These are phyloP conservation scores for Dictyostelium capitatum DNA, from an alignment of 78 protist species.

Conservation along the genomic window DNA sequence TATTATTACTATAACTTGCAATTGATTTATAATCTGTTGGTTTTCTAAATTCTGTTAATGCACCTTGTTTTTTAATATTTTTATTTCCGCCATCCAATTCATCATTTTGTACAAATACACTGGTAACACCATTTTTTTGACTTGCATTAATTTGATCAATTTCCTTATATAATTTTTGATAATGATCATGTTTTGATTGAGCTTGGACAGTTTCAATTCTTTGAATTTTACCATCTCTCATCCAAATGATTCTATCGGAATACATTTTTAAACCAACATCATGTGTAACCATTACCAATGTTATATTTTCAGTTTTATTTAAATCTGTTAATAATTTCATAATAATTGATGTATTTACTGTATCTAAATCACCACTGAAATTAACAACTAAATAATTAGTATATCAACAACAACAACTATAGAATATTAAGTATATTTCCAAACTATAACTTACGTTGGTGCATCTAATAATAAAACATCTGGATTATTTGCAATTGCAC, in stretches of 20 bases:
- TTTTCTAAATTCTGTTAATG: conserved; percentile 52
- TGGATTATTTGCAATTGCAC: conserved; percentile 96
- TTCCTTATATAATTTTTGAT: conserved; percentile 50
- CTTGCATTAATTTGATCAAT: conserved; percentile 7
- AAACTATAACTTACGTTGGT: conserved; percentile 88
- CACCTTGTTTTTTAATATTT: background rate
- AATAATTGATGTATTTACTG: conserved; percentile 92
- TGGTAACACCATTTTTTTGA: conserved; percentile 61
- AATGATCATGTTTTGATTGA: conserved; percentile 26
- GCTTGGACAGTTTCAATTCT: conserved; percentile 55
- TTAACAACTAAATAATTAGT: background rate
- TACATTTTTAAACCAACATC: conserved; percentile 92
- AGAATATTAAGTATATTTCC: background rate
- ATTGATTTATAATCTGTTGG: conserved; percentile 82
- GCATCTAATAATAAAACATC: conserved; percentile 94
- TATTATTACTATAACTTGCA: conserved; percentile 29
- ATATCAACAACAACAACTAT: no score
- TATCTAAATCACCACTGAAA: conserved; percentile 94
- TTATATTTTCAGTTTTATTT: conserved; percentile 88
- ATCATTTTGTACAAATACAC: conserved; percentile 22
- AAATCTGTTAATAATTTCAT: conserved; percentile 92
- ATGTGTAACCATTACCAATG: conserved; percentile 98
- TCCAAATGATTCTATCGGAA: conserved; percentile 93
- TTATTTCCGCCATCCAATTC: background rate
- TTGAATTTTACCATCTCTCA: conserved; percentile 95